Base-by-base conservation (phyloP, 176 grass and related monocot species). In the Elymus sibiricus region DNA sequence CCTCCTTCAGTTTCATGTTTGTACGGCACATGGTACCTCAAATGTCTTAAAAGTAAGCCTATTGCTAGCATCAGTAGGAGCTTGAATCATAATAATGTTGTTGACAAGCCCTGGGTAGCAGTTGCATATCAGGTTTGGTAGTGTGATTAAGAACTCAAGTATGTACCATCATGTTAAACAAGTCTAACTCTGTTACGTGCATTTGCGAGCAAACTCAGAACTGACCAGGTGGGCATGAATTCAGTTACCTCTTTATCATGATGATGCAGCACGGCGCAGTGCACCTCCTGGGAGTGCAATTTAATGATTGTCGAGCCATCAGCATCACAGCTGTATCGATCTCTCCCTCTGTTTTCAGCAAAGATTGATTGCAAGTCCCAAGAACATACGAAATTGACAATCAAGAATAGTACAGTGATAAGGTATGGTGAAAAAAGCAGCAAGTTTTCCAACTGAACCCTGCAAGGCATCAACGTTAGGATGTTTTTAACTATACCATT, bases 1-100 rank as follows among this genome's bases (percentile, higher is more conserved):
- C 29, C 51, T 78, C 19, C 63, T 63, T 76, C 62, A 40, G 46
- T 70, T 77, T 86, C 78, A 77, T 63, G 25, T 51, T 10, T 63
- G 39, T 19, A 90, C 22, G 29, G 28, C 61, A 86, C 31, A 64
- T 73, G 39, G 71, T 79, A 68, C 11, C 86, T 64, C 40, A 72
- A 70, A 64, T 73, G 26, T 17, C 53, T 26, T 25, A 32, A 46
- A 77, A 53, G 53, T 38, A 28, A 12, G n/a, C 83, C n/a, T n/a
- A n/a, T n/a, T n/a, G n/a, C 70, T 70, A 82, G 69, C 61, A 69
- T 26, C 5, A 69, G 80, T 65, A 32, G 21, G 55, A 67, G 43
- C 34, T 3, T 47, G 44, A 38, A 38, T 43, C 58, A 11, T 19
- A 21, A 71, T 79, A 63, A 70, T 40, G 35, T 0, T 25, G 28